These are phyloP conservation scores for Candida sakaeoensis DNA, from an alignment of 805 yeast genomes.

Conservation along the genomic window DNA sequence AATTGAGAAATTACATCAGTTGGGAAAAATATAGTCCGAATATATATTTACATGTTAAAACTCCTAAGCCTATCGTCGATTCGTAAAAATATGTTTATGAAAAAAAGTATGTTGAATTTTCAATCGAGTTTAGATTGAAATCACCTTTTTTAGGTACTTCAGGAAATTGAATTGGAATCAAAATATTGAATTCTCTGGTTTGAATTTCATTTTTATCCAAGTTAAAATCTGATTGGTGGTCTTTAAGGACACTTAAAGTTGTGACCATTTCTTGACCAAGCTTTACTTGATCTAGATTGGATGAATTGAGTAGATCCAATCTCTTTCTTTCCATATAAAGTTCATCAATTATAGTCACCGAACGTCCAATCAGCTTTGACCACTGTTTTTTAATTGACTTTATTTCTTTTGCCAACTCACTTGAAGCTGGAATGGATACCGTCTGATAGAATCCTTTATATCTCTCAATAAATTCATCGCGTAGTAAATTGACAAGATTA, in stretches of 20 bases:
- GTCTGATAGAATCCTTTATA: slow-evolving; percentile 22
- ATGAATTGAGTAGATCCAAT: slow-evolving; percentile 12
- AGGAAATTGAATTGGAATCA: slow-evolving; percentile 28
- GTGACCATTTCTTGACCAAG: slow-evolving; percentile 5
- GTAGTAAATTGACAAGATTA: slow-evolving; percentile 22
- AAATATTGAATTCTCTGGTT: slow-evolving; percentile 17
- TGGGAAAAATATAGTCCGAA: slow-evolving; percentile 64
- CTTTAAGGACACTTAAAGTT: slow-evolving; percentile 2
- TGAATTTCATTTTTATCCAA: background rate
- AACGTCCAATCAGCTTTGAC: background rate
- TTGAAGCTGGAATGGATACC: slow-evolving; percentile 23
- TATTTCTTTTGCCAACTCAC: slow-evolving; percentile 10
- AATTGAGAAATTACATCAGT: slow-evolving; percentile 75
- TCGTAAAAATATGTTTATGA: slow-evolving; percentile 14
- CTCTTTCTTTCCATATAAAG: slow-evolving; percentile 7
- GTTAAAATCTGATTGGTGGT: slow-evolving; percentile 2
- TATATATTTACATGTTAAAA: background rate
- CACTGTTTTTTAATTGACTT: slow-evolving; percentile 8
- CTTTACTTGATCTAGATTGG: slow-evolving; percentile 19
- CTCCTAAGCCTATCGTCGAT: background rate
- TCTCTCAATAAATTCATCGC: slow-evolving; percentile 21
- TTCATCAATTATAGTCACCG: slow-evolving; percentile 1
- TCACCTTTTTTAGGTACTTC: slow-evolving; percentile 29
- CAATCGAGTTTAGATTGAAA: slow-evolving; percentile 28
- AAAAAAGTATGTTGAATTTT: slow-evolving; percentile 34